Percentiles rank a stretch among this genome's conserved stretches.
These are phyloP conservation scores for Diaporthe sp. DNA, from an alignment of 2,329 filamentous ascomycete species.

Conservation along the genomic window DNA sequence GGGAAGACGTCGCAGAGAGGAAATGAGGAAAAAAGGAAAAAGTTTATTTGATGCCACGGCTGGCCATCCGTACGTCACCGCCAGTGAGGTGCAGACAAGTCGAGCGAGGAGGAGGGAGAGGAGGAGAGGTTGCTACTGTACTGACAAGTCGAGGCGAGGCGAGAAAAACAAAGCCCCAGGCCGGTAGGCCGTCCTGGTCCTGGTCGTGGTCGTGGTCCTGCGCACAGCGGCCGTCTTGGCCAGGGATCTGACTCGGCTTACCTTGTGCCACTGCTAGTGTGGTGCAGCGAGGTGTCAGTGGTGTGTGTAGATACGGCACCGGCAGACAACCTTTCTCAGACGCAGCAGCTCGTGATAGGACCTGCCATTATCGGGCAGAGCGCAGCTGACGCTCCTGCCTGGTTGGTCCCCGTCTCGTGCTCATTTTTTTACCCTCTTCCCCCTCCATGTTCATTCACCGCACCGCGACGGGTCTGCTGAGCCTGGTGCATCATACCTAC, in stretches of 20 bases:
- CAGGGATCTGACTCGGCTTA: slow-evolving; percentile 35
- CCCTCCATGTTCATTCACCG: background rate
- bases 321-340: slow-evolving; percentile 13
- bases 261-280: slow-evolving; percentile 26
- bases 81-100: slow-evolving; percentile 31
- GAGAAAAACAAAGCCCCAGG: slow-evolving; percentile 19
- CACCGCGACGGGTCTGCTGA: background rate
- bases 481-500: slow-evolving; percentile 1
- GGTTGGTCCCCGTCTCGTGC: slow-evolving; percentile 28
- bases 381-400: slow-evolving; percentile 35
- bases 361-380: slow-evolving; percentile 27
- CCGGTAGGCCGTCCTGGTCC: slow-evolving; percentile 11
- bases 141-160: background rate
- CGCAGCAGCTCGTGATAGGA: slow-evolving; percentile 40
- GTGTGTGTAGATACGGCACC: slow-evolving; percentile 23
- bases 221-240: background rate
- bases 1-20: slow-evolving; percentile 8
- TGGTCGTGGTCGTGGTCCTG: background rate
- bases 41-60: slow-evolving; percentile 6
- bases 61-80: slow-evolving; percentile 26
- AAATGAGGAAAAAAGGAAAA: background rate
- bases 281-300: slow-evolving; percentile 23
- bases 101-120: background rate
- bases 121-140: background rate
- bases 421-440: background rate